Evolutionary conservation across 306 rosid species (phyloP), one percentile per base, ranked within the genome.

Genomic region (Trichosanthes cucumerina): DNA sequence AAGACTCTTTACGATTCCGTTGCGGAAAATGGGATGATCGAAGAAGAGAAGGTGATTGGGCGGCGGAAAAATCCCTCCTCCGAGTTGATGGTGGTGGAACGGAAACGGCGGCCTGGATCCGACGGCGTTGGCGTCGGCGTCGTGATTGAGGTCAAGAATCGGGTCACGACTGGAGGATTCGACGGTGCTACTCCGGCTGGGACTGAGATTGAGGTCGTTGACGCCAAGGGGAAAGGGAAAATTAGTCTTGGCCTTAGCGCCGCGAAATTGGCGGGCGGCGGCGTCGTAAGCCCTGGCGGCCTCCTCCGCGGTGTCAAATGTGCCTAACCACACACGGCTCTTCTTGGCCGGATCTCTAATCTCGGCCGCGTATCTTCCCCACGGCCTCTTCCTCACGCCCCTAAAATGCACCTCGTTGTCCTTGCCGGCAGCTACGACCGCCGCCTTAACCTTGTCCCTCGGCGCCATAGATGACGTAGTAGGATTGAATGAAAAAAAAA

Each of bases 281-380:
- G 87, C 26, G 80, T 90, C 95, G 79, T 90, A 90, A 3, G 95
- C 95, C 12, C 87, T 81, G 1, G 95, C 95, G 2, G 95, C 95
- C 1, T 90, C 95, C 46, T 87, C 92, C 0, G 92, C 95, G 16
- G 95, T 90, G n/a, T 90, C 92, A 5, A 88, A 90, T 9, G 95
- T 90, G 0, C 95, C 95, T 10, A 90, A 87, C 95, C 95, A 90
- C 1, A 90, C 95, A 4, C 95, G 95, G 84, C 84, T 90, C 71
- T 90, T 90, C 79, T 87, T 90, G 18, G 81, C 81, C 0, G 95
- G 95, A 85, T 90, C 95, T 80, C 95, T 87, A 3, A 90, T 90
- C 84, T 90, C 95, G 0, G 95, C 95, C 1, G 95, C 95, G 56
- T 88, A 90, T 82, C 92, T 88, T 1, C 96, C 96, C 96, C 96